Base-by-base conservation (phyloP, 306 rosid genomes). In the Purshia tridentata region DNA sequence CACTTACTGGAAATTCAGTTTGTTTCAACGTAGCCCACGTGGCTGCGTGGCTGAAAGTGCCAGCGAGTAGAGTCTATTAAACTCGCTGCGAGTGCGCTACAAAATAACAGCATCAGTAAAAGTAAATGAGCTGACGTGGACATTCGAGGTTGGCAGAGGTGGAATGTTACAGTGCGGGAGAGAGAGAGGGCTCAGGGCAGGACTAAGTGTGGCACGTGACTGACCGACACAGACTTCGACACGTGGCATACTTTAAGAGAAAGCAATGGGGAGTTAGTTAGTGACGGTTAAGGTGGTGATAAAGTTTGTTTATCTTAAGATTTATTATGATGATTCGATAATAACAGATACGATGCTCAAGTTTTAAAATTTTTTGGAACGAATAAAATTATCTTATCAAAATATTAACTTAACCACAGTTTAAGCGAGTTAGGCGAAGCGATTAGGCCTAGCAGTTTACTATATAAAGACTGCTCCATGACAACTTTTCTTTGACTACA, bases 281-380 rank as follows among this genome's bases (percentile, higher is more conserved):
- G 78, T 61, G 89, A 83, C 87, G 58, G 96, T 90, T 89, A 84
- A 80, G 52, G 79, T 56, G 81, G 83, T 80, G 83, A 69, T 75
- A 62, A 72, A 75, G 82, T 70, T 37, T 37, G 88, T 83, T 82
- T 39, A 35, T 29, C 35, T 29, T 29, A 3, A 29, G 35, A 29
- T 29, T 29, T 29, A 29, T 29, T 29, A 29, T 29, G 35, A 29
- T 29, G 50, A 63, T 63, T 63, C 37, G 51, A 63, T 63, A 29
- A 29, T 29, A 29, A 29, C 35, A 29, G 35, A 29, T 29, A 29
- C n/a, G n/a, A n/a, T 29, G 35, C 2, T 29, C 35, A 29, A 29
- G 35, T 3, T 29, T 29, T 29, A 29, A 29, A 29, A 0, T 1
- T 1, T 29, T 29, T 29, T 29, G 35, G 2, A 29, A 29, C 1